Evolutionary conservation across 1,284 basidiomycete genomes (phyloP).

Genomic region (Leccinum subatratum): DNA sequence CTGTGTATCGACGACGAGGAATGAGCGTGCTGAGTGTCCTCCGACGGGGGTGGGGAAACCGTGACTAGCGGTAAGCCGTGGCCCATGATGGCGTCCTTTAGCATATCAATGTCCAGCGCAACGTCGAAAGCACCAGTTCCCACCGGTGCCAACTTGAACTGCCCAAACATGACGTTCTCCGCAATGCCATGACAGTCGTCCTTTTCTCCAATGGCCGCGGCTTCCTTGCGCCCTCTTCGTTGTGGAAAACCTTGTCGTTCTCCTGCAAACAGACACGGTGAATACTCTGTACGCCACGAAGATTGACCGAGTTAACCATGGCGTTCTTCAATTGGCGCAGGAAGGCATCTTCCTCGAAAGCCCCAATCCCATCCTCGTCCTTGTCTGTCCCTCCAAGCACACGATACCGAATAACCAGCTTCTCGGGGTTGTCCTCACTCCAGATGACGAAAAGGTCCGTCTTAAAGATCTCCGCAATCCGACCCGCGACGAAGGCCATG

Average conservation of each 20-base stretch:
- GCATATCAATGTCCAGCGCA: constrained; percentile 94
- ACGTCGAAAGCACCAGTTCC: constrained; percentile 95
- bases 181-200: constrained; percentile 98
- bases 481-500: constrained; percentile 93
- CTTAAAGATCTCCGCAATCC: constrained; percentile 93
- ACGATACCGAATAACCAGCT: constrained; percentile 95
- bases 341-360: constrained; percentile 93
- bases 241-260: constrained; percentile 74
- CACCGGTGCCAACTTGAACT: constrained; percentile 99
- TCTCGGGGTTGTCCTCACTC: constrained; percentile 98
- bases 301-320: constrained; percentile 92
- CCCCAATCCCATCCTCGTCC: constrained; percentile 75
- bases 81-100: constrained; percentile 84
- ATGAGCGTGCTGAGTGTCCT: not conserved
- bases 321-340: constrained; percentile 93
- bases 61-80: constrained; percentile 14
- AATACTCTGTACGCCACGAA: constrained; percentile 91
- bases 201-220: constrained; percentile 94
- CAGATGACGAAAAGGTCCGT: constrained; percentile 97
- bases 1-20: not conserved
- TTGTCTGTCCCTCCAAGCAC: constrained; percentile 87
- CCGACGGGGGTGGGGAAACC: constrained; percentile 15
- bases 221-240: constrained; percentile 76
- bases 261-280: constrained; percentile 90
- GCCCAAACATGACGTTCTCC: constrained; percentile 97